phyloP scores from a whole-genome alignment of 2,329 filamentous ascomycete genomes.

The Teratosphaeria zuluensis region DNA sequence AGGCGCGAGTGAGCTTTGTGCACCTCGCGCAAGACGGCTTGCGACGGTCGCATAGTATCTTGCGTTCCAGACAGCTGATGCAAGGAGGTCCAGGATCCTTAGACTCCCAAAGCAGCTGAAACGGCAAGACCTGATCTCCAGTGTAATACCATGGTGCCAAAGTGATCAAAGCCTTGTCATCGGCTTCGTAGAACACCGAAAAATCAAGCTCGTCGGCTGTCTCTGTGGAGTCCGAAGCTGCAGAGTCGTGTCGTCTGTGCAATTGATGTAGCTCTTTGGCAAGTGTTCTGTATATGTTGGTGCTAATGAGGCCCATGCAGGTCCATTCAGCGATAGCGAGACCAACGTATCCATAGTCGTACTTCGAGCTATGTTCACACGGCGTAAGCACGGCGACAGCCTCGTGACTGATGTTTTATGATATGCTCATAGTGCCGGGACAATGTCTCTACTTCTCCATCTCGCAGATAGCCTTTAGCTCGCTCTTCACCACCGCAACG shows the following conservation, averaged over 20 bases:
- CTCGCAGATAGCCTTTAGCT: conserved; percentile 40
- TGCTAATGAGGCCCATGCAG: neutral
- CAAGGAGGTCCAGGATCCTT: neutral
- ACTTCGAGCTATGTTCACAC: neutral
- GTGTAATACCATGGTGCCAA: neutral
- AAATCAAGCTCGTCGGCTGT: neutral
- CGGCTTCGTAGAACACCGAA: neutral
- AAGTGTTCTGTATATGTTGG: neutral
- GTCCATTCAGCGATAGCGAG: neutral
- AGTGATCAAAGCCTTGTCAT: neutral
- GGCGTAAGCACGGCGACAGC: neutral
- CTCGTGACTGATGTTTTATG: neutral
- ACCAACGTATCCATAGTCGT: neutral
- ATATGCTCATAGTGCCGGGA: neutral
- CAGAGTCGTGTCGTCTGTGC: neutral
- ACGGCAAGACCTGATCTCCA: neutral
- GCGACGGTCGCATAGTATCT: neutral
- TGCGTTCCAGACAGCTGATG: neutral
- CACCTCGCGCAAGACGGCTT: neutral
- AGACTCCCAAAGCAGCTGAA: neutral
- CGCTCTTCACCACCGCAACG: conserved; percentile 41
- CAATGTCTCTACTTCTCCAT: conserved; percentile 24
- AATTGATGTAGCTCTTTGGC: neutral
- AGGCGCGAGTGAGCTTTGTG: neutral
- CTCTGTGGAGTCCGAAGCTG: neutral